These are phyloP conservation scores for Cordyceps javanica DNA, from an alignment of 2,329 filamentous ascomycete species.

Conservation along the genomic window DNA sequence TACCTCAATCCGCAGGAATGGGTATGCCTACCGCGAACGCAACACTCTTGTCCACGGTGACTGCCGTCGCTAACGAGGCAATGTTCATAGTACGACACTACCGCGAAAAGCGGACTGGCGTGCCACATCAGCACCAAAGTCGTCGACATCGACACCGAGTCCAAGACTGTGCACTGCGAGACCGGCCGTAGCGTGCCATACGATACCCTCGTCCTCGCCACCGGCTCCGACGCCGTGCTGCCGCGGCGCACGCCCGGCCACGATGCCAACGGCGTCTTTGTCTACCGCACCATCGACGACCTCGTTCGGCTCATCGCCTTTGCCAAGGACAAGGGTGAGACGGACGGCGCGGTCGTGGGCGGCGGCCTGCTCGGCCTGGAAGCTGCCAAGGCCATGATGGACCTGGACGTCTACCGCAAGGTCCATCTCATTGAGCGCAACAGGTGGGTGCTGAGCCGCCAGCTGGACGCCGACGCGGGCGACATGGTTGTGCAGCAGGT, in stretches of 20 bases:
- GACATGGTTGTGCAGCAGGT: constrained; percentile 79
- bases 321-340: constrained; percentile 58
- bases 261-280: constrained; percentile 82
- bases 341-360: constrained; percentile 70
- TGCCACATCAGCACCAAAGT: constrained; percentile 72
- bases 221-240: constrained; percentile 72
- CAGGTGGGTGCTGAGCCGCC: constrained; percentile 73
- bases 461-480: constrained; percentile 77
- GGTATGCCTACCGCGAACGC: constrained; percentile 44
- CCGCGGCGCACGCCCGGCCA: constrained; percentile 64
- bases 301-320: constrained; percentile 58
- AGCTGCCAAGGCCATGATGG: constrained; percentile 88
- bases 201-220: constrained; percentile 72
- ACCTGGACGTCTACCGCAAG: constrained; percentile 65
- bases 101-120: constrained; percentile 60
- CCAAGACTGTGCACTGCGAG: constrained; percentile 11
- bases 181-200: constrained; percentile 49
- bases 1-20: constrained; percentile 82
- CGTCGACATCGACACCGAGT: constrained; percentile 48
- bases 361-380: constrained; percentile 81
- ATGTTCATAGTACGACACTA: constrained; percentile 54
- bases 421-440: constrained; percentile 80
- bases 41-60: too few relatives aligned
- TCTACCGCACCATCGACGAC: constrained; percentile 49
- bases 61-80: background rate